Conservation (phyloP, 768 basidiomycete species). For the Leucosporidium scottii region DNA sequence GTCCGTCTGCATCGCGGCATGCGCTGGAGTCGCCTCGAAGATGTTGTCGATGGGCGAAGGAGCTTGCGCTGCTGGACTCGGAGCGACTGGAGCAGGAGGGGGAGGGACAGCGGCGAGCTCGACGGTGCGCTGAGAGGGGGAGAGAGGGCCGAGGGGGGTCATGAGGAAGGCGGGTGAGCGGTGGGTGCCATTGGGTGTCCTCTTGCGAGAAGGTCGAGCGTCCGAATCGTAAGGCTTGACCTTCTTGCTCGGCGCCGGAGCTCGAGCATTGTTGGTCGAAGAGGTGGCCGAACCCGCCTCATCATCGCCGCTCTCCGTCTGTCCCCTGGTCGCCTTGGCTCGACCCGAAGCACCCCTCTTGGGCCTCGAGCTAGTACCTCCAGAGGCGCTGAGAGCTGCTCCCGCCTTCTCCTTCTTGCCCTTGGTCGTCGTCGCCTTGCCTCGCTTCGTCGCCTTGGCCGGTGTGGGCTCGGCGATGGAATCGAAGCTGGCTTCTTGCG, state of each 20-base stretch:
- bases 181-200: constrained; percentile 17
- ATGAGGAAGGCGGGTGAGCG: constrained; percentile 33
- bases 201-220: constrained; percentile 20
- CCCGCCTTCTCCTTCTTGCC: constrained; percentile 3
- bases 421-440: neutral
- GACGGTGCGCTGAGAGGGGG: neutral
- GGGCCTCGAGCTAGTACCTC: too few relatives aligned
- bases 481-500: constrained; percentile 12
- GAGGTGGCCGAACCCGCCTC: neutral
- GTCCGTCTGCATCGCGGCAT: constrained; percentile 1
- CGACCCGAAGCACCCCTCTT: neutral
- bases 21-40: neutral
- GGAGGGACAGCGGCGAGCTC: neutral
- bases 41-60: neutral
- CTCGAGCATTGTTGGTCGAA: neutral
- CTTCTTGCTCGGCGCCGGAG: constrained; percentile 15
- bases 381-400: neutral
- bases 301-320: constrained; percentile 6
- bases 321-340: neutral
- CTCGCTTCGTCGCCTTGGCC: constrained; percentile 32
- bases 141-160: constrained; percentile 32
- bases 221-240: constrained; percentile 37
- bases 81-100: neutral
- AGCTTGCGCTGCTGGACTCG: neutral
- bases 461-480: constrained; percentile 73